Percentiles rank a stretch among this genome's conserved stretches.
phyloP scores from a whole-genome alignment of 1,284 basidiomycete genomes.

The Coriolopsis trogii region DNA sequence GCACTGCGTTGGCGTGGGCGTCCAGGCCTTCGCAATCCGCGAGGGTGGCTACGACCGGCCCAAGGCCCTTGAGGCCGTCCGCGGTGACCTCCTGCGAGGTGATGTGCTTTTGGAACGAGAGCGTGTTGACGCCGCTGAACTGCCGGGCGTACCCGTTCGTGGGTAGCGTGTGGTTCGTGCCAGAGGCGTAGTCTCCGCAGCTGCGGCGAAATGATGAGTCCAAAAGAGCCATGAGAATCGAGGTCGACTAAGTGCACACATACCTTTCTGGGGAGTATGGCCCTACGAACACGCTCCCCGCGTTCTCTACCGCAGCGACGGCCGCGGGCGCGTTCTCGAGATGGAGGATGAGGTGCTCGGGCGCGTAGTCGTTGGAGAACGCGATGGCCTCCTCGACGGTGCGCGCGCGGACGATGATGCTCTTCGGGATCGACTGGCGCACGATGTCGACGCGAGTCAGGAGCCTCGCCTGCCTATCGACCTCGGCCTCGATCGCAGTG shows the following conservation, averaged over 20 bases:
- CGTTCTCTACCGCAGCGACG: conserved; percentile 80
- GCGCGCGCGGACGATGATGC: conserved; percentile 81
- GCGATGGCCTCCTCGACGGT: conserved; percentile 76
- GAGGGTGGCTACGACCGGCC: conserved; percentile 88
- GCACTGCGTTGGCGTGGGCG: conserved; percentile 91
- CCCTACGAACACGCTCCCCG: conserved; percentile 96
- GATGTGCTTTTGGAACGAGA: conserved; percentile 98
- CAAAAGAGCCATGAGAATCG: neutral
- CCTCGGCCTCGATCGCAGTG: conserved; percentile 78
- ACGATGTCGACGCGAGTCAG: conserved; percentile 91
- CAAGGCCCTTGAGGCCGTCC: conserved; percentile 79
- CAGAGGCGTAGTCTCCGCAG: conserved; percentile 98
- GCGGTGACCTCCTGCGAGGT: conserved; percentile 92
- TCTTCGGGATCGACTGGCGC: conserved; percentile 89
- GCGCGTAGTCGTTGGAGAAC: conserved; percentile 98
- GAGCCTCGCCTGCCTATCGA: conserved; percentile 87
- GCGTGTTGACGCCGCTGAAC: conserved; percentile 97
- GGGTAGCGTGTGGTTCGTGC: conserved; percentile 97
- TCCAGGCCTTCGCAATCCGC: conserved; percentile 96
- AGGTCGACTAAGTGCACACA: conserved; percentile 17
- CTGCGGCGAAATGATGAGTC: conserved; percentile 43
- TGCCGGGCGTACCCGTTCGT: conserved; percentile 97
- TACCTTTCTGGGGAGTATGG: conserved; percentile 94
- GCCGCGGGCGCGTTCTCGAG: conserved; percentile 70
- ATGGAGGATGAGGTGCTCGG: conserved; percentile 95